Conservation (phyloP, 768 basidiomycete genomes). For the Amanita subjunquillea region DNA sequence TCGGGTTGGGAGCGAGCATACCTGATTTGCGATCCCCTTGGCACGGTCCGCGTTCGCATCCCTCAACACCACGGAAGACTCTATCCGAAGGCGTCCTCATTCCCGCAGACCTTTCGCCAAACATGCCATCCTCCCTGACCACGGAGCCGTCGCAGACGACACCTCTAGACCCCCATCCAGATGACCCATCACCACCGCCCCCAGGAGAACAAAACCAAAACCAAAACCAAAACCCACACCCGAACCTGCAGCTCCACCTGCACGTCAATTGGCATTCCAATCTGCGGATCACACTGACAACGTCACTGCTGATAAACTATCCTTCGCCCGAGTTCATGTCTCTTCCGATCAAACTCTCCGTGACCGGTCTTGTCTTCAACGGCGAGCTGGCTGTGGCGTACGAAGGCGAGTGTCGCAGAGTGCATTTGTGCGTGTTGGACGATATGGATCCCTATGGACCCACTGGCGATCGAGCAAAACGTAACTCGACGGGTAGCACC, state of each 20-base stretch:
- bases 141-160: conserved; percentile 13
- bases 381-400: conserved; percentile 89
- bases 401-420: conserved; percentile 68
- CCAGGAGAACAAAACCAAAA: conserved; percentile 17
- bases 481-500: conserved; percentile 36
- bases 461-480: conserved; percentile 42
- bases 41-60: background rate
- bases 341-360: conserved; percentile 87
- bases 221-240: conserved; percentile 24
- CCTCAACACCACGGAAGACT: background rate
- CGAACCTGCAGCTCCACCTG: conserved; percentile 85
- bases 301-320: conserved; percentile 93
- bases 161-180: conserved; percentile 5
- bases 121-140: conserved; percentile 9
- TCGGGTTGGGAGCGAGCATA: background rate
- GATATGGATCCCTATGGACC: conserved; percentile 82
- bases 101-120: background rate
- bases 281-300: conserved; percentile 80
- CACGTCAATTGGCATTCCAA: conserved; percentile 82
- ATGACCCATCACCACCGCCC: conserved; percentile 12
- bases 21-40: conserved; percentile 1
- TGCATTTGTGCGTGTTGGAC: conserved; percentile 86
- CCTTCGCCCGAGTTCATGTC: conserved; percentile 96
- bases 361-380: conserved; percentile 79
- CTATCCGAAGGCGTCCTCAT: background rate